These are phyloP conservation scores for Vitis vinifera DNA, from an alignment of 164 flowering plant genomes.

Conservation along the genomic window DNA sequence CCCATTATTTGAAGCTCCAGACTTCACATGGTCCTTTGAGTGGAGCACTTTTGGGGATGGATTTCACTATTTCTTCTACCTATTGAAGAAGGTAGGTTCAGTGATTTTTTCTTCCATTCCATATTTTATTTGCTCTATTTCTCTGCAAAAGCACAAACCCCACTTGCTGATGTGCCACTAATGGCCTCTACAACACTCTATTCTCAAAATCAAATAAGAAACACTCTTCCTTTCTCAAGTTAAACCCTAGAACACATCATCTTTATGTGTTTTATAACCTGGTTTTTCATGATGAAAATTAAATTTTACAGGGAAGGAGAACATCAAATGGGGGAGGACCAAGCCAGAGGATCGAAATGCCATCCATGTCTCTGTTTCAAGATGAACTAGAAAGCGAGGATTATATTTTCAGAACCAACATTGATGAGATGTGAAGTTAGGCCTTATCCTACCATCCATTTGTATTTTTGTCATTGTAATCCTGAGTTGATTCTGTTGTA, in stretches of 20 bases:
- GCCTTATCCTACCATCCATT: not conserved
- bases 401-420: constrained; percentile 62
- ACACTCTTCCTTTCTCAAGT: no score
- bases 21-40: constrained; percentile 83
- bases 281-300: not conserved
- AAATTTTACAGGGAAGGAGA: constrained; percentile 58
- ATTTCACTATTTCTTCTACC: constrained; percentile 86
- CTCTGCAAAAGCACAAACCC: not conserved
- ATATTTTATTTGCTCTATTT: not conserved
- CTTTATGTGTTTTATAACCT: not conserved
- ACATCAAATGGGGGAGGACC: constrained; percentile 12
- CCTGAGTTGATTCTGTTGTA: not conserved
- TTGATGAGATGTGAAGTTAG: constrained; percentile 42
- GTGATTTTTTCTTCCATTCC: not conserved
- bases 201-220: no score
- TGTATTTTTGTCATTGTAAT: not conserved
- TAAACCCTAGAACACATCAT: not conserved
- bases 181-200: no score
- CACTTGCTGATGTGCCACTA: no score
- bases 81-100: constrained; percentile 66
- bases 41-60: constrained; percentile 89
- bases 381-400: constrained; percentile 88
- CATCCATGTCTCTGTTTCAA: constrained; percentile 50
- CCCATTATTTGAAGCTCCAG: constrained; percentile 60
- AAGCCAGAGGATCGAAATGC: constrained; percentile 23